These are phyloP conservation scores for Mikania micrantha DNA, from an alignment of 129 eudicot genomes.

Conservation along the genomic window DNA sequence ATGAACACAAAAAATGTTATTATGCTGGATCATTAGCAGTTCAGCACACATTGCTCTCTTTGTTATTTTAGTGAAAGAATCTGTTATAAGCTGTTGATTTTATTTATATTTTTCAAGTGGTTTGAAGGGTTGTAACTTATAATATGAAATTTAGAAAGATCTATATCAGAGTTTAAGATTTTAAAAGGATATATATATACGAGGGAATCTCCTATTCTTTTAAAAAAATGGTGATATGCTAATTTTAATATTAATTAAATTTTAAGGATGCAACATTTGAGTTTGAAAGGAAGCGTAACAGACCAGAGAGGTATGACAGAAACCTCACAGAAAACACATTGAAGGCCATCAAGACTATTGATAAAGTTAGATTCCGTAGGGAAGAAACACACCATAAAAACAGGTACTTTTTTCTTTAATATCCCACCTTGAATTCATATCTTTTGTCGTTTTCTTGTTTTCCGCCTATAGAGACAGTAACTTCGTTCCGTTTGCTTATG, in stretches of 20 bases:
- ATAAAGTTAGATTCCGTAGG: constrained; percentile 55
- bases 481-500: neutral
- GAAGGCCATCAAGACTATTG: constrained; percentile 64
- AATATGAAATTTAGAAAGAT: neutral
- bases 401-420: constrained; percentile 33
- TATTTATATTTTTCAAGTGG: no score
- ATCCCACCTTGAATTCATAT: neutral
- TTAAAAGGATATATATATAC: neutral
- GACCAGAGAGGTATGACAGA: constrained; percentile 96
- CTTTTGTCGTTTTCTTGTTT: neutral
- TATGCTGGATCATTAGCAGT: neutral
- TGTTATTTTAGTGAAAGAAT: neutral
- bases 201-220: neutral
- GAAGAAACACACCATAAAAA: constrained; percentile 33
- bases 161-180: neutral
- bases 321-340: constrained; percentile 64
- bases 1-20: neutral
- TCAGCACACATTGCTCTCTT: neutral
- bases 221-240: neutral
- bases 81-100: neutral
- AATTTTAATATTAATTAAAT: neutral
- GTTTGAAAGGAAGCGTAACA: constrained; percentile 92
- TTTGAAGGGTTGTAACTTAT: neutral
- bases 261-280: constrained; percentile 85
- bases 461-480: no score